These are phyloP conservation scores for Spirogloea muscicola DNA, from an alignment of 139 green algal genomes.

Conservation along the genomic window DNA sequence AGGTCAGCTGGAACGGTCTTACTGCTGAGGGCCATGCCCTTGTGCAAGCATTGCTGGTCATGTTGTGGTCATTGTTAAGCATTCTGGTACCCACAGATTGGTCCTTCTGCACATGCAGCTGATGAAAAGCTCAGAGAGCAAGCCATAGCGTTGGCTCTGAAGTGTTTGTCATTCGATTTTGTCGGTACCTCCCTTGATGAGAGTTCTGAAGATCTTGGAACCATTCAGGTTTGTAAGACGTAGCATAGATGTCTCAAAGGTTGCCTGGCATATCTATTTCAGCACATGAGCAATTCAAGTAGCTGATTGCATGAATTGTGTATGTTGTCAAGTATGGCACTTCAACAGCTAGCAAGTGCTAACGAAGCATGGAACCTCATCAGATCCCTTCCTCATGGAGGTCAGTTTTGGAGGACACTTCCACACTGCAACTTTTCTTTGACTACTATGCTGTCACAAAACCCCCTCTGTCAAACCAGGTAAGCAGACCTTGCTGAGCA, in stretches of 20 bases:
- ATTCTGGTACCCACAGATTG: conserved; percentile 1
- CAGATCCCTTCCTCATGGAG: conserved; percentile 83
- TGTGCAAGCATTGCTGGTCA: background rate
- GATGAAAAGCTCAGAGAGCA: conserved; percentile 76
- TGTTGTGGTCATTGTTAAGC: conserved; percentile 1
- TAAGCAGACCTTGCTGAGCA: too few relatives aligned
- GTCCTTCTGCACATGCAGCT: conserved; percentile 13
- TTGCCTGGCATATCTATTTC: too few relatives aligned
- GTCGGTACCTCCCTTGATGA: conserved; percentile 95
- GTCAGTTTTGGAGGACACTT: conserved; percentile 73
- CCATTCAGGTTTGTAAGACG: conserved; percentile 85
- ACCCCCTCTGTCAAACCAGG: conserved; percentile 72
- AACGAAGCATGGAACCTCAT: conserved; percentile 12
- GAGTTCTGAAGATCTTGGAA: conserved; percentile 86
- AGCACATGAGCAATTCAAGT: too few relatives aligned
- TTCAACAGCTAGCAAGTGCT: too few relatives aligned
- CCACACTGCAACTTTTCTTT: conserved; percentile 84
- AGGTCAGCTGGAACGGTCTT: too few relatives aligned
- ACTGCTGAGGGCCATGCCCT: background rate
- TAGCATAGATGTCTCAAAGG: too few relatives aligned
- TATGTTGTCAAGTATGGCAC: too few relatives aligned
- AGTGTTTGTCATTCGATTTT: conserved; percentile 96
- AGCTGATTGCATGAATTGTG: conserved; percentile 2
- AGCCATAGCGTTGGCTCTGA: conserved; percentile 67
- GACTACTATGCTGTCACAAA: conserved; percentile 76